phyloP scores from a whole-genome alignment of 2,329 filamentous ascomycete species.

The Fusarium subtropicale region DNA sequence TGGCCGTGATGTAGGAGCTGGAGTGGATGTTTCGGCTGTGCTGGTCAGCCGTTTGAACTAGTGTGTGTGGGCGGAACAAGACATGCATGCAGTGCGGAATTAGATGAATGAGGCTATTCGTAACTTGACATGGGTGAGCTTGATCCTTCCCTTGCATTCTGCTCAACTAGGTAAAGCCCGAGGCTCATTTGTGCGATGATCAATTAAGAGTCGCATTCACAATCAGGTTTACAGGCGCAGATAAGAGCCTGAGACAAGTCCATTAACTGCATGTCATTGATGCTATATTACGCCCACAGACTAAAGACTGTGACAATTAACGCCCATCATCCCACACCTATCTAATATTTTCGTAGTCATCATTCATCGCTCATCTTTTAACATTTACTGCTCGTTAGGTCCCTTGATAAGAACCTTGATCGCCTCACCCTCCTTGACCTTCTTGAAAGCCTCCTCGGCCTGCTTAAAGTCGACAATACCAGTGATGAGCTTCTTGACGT shows the following conservation, averaged over 20 bases:
- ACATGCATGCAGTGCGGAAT: constrained; percentile 16
- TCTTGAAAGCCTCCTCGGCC: constrained; percentile 87
- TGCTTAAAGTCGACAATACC: constrained; percentile 81
- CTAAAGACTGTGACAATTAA: constrained; percentile 4
- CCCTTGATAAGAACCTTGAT: constrained; percentile 77
- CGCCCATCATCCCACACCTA: constrained; percentile 13
- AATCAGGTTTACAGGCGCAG: neutral
- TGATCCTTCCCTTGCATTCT: neutral
- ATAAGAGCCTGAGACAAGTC: constrained; percentile 1
- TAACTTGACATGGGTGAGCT: neutral
- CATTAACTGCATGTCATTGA: constrained; percentile 14
- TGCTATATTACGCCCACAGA: neutral
- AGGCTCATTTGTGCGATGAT: neutral
- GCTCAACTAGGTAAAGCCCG: neutral
- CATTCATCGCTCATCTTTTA: constrained; percentile 14
- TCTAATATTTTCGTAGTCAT: constrained; percentile 5
- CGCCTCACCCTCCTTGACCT: constrained; percentile 85
- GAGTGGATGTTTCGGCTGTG: constrained; percentile 29
- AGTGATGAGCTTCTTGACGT: constrained; percentile 85
- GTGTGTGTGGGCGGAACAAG: constrained; percentile 25
- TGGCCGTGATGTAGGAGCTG: constrained; percentile 6
- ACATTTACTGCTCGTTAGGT: constrained; percentile 67
- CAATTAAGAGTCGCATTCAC: neutral
- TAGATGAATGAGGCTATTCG: neutral
- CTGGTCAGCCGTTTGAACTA: constrained; percentile 32